Base-by-base conservation (phyloP, 441 rosid genomes). In the Gossypium davidsonii region DNA sequence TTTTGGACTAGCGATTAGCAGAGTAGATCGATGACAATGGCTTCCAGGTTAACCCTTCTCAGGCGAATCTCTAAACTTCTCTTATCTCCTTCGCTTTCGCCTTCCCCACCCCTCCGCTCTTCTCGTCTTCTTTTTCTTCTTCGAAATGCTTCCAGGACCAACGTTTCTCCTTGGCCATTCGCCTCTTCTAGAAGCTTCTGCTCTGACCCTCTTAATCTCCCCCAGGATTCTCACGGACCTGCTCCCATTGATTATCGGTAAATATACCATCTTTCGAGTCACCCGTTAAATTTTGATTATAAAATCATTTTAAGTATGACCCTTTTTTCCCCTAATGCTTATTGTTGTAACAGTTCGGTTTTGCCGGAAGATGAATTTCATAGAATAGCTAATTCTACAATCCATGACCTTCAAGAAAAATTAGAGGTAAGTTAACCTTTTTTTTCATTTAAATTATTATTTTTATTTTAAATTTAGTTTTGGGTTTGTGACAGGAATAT, bases 291-390 rank as follows among this genome's bases (percentile, higher is more conserved):
- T 58, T 6, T 17, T 21, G 15, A 20, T 6, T 34, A 8, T 1
- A n/a, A 14, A n/a, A 26, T 12, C 18, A 28, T 59, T 37, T 37
- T 2, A 11, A 31, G 6, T 18, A 20, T 9, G 23, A 63, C 3
- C 53, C 52, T 14, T 44, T 23, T 31, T 61, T 6, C 12, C 5
- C 26, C 56, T 28, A 39, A 71, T 75, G 67, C 77, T 73, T 79
- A 72, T 66, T 80, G 74, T 74, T 76, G 25, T 60, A 73, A 78
- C 95, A 92, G 97, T 83, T 84, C 86, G 75, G 71, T 88, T 78
- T 76, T 94, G 77, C 88, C 84, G 88, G 97, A 92, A 74, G 93
- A 89, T 81, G 97, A 94, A 79, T 94, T 89, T 79, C 97, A 92
- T 79, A 76, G 72, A 74, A 80, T 89, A 72, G 97, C 98, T 25